Base-by-base conservation (phyloP, 192 early-diverging fungal genomes). In the Mycoemilia scoparia region DNA sequence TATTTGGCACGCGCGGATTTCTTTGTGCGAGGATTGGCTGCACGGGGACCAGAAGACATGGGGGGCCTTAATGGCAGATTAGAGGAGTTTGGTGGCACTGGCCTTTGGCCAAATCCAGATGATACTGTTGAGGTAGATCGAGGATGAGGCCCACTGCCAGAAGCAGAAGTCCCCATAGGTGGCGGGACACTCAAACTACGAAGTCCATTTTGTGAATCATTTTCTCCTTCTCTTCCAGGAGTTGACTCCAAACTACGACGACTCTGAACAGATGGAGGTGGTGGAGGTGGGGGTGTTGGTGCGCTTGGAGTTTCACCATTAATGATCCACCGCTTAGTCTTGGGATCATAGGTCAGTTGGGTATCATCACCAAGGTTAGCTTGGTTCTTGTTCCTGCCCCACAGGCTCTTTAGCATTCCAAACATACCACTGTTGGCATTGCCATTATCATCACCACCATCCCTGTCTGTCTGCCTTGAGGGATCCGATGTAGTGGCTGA, bases 291-390 rank as follows among this genome's bases (percentile, higher is more conserved):
- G 8, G 51, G 50, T 8, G 27, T 36, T 11, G 58, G 28, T 3
- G 59, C 49, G 29, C 48, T 62, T 43, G 51, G 55, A 33, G 55
- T 49, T n/a, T n/a, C 66, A 36, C 71, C 73, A 39, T 73, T 76
- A 47, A 86, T 82, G 11, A 98, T 81, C 87, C 88, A 98, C 36
- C 77, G 63, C 37, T 86, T 74, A 40, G 73, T 70, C 16, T 73
- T 77, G 16, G 75, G 66, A 53, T 98, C 93, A 55, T 79, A 98
- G 43, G 76, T 79, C 49, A 88, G 84, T 3, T 73, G 57, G 21
- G 58, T 83, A 31, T 80, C 74, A 39, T 87, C 75, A 6, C 87
- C 87, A 33, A 93, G 43, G 49, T 98, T 84, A 2, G 86, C 93
- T 46, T 79, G 77, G 29, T 48, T 57, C 32, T 58, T 61, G 49